Evolutionary conservation across 257 asterid genomes (phyloP), one percentile per base, ranked within the genome.

Genomic region (Petunia axillaris): DNA sequence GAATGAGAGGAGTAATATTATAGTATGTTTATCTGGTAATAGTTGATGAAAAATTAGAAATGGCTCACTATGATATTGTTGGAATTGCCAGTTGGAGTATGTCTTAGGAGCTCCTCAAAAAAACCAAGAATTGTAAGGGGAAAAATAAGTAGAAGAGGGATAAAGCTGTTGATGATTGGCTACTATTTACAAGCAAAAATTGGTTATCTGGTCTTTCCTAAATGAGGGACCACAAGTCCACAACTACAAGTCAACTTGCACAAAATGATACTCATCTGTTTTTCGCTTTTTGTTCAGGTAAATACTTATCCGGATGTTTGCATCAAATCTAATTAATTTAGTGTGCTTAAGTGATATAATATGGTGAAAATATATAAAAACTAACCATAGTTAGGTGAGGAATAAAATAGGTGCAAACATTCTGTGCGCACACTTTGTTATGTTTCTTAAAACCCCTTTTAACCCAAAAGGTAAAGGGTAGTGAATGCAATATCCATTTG

Each of bases 151-250:
- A 75, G 76, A 25, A 25, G 76, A 59, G 37, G 84, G 85, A 91
- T 84, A 83, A 64, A 82, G 76, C 35, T 79, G 80, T 65, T 64
- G 90, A 80, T 86, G 91, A 84, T 68, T 91, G 93, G 94, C 80
- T 91, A 85, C 64, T 76, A 87, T 88, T 25, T 87, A 87, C 77
- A 83, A 82, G 86, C 82, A 73, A 86, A 86, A 92, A 86, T 86
- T 88, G 84, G 84, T 86, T 88, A 54, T 88, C 84, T 86, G 90
- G 81, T 82, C 75, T 86, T 63, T 83, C 70, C 80, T 62, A 0
- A 5, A 0, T 3, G 44, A 35, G 16, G 2, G 15, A 43, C 9
- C 77, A 25, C 25, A 25, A 25, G 25, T 25, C 25, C 25, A 25
- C 25, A 50, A 73, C 77, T 35, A 73, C 41, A 13, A 35, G 36